Percentiles rank a stretch among this genome's conserved stretches.
These are phyloP conservation scores for Apostasia shenzhenica DNA, from an alignment of 106 monocot species.

Conservation along the genomic window DNA sequence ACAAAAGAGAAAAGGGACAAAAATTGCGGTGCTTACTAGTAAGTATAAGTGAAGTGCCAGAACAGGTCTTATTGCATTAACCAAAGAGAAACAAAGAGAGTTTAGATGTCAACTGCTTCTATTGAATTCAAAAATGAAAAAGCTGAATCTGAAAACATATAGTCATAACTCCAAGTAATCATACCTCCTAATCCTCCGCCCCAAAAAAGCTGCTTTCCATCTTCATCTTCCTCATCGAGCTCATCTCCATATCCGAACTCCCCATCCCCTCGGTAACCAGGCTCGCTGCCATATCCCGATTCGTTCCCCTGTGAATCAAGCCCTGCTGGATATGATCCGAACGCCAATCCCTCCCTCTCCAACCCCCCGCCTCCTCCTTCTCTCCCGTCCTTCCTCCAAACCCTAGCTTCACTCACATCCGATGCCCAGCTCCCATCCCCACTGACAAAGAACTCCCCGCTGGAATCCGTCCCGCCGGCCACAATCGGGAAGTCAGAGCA, in stretches of 20 bases:
- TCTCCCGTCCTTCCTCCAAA: slow-evolving; percentile 21
- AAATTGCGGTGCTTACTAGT: no score
- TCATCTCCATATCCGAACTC: slow-evolving; percentile 87
- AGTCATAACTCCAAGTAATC: background rate
- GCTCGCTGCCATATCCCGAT: slow-evolving; percentile 82
- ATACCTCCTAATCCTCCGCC: slow-evolving; percentile 25
- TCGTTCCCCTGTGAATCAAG: slow-evolving; percentile 39
- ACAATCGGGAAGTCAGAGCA: slow-evolving; percentile 70
- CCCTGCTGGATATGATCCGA: slow-evolving; percentile 3
- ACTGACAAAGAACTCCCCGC: slow-evolving; percentile 67
- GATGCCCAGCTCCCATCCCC: slow-evolving; percentile 75
- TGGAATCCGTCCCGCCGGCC: slow-evolving; percentile 70
- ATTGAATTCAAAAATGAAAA: no score
- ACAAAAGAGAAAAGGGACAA: no score
- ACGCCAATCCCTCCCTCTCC: slow-evolving; percentile 16
- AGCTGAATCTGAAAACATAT: slow-evolving; percentile 17
- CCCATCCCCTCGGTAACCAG: slow-evolving; percentile 75
- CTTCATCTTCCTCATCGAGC: slow-evolving; percentile 49
- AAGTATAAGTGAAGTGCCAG: no score
- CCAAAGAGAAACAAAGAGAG: no score
- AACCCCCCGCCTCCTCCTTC: slow-evolving; percentile 17
- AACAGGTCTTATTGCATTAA: no score
- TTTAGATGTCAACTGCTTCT: no score
- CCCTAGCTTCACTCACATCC: slow-evolving; percentile 56
- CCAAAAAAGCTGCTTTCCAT: slow-evolving; percentile 40